Percentiles rank a stretch among this genome's conserved stretches.
Conservation (phyloP, 2,329 filamentous ascomycete genomes). For the Orbilia brochopaga region DNA sequence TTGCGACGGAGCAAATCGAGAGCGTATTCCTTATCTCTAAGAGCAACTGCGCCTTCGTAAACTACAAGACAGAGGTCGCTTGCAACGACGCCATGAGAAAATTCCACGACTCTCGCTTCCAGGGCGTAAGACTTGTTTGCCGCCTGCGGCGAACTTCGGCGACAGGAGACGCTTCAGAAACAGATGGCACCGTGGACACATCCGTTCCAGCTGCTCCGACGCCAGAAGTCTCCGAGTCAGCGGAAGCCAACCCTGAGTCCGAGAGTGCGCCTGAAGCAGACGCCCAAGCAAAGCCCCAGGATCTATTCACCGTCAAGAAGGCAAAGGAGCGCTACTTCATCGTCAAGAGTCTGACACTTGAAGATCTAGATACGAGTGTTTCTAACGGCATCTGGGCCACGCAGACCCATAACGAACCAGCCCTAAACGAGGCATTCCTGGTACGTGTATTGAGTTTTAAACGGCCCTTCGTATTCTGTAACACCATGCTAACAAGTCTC, state of each 20-base stretch:
- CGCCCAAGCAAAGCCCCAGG: conserved; percentile 10
- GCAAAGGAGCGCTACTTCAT: conserved; percentile 83
- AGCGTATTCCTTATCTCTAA: conserved; percentile 94
- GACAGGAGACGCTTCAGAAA: conserved; percentile 55
- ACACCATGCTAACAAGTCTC: conserved; percentile 26
- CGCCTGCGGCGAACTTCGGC: conserved; percentile 70
- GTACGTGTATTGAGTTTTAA: conserved; percentile 60
- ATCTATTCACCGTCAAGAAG: conserved; percentile 35
- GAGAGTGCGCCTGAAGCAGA: conserved; percentile 22
- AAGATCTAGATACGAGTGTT: conserved; percentile 89
- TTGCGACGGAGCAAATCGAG: conserved; percentile 78
- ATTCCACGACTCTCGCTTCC: conserved; percentile 89
- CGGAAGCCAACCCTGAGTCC: conserved; percentile 1
- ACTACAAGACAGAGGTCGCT: conserved; percentile 80
- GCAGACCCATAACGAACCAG: conserved; percentile 88
- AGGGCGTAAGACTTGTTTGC: conserved; percentile 83
- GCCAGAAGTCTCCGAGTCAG: conserved; percentile 18
- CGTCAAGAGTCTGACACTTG: conserved; percentile 87
- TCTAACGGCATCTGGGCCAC: conserved; percentile 90
- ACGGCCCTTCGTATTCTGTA: conserved; percentile 38
- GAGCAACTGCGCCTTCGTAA: conserved; percentile 96
- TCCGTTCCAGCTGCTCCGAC: conserved; percentile 5
- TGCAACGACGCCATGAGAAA: conserved; percentile 79
- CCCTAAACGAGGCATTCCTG: conserved; percentile 80
- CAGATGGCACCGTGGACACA: conserved; percentile 23